Evolutionary conservation across 495 filamentous ascomycete species (phyloP), one percentile per base, ranked within the genome.

Genomic region (Cercophora scortea): DNA sequence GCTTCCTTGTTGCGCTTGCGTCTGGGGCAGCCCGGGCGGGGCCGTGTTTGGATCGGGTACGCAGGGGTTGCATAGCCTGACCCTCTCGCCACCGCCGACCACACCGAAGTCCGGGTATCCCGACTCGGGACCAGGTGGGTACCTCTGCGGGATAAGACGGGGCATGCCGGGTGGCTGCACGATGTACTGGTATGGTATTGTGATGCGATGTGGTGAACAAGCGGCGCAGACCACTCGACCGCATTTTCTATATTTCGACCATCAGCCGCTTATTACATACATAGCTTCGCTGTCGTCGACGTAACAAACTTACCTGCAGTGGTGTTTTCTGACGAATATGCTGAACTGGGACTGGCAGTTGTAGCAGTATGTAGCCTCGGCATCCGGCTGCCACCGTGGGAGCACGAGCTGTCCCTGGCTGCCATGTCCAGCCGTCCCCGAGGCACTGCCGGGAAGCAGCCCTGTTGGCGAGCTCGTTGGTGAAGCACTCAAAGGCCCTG

Each of bases 151-250:
- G 75, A 61, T 6, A 74, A 43, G 47, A 16, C 58, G 57, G 10
- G 59, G 45, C 13, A 76, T 61, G 33, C 77, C 74, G 3, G 89
- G 87, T 1, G 90, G 90, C 41, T 84, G 87, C 13, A 98, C 93
- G 46, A 97, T 93, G 63, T 86, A 97, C 53, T 93, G 88, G 49
- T 88, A 79, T 1, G 93, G 94, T 51, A 98, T 95, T 1, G 86
- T 95, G 62, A 98, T 97, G 40, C 88, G 82, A 67, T 97, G 92
- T 5, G 94, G 93, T 4, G 94, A 97, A 69, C 93, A 98, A 15
- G 79, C 71, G 49, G 85, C 81, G 66, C 93, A 98, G 12, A 98
- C 94, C 1, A 98, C 94, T 32, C 91, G 79, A 7, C 93, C 93
- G 67, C 93, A 98, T 74, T 96, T 96, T 48, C 91, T 90, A 39